These are phyloP conservation scores for Datura wrightii DNA, from an alignment of 257 asterid genomes.

Conservation along the genomic window DNA sequence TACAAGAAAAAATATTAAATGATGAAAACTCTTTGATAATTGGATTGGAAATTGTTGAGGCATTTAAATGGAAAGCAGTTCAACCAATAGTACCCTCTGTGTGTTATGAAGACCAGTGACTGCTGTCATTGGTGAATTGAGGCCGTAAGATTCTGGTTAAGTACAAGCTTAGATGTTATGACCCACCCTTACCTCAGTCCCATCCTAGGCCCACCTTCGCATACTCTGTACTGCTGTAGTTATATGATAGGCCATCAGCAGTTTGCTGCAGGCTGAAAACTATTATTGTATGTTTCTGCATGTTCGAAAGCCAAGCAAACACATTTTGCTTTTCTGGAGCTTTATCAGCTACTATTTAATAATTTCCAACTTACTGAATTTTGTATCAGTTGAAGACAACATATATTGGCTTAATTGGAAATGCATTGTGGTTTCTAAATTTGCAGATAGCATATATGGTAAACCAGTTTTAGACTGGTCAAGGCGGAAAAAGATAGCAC, in stretches of 20 bases:
- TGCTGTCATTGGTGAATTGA: not conserved
- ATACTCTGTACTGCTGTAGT: not conserved
- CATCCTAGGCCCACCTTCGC: not conserved
- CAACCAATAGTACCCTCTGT: not conserved
- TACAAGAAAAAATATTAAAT: not conserved
- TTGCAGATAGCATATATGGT: conserved; percentile 68
- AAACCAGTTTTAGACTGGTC: conserved; percentile 87
- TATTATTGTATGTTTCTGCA: conserved; percentile 15
- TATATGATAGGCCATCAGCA: conserved; percentile 2
- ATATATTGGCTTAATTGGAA: not conserved
- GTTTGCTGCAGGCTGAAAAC: not conserved
- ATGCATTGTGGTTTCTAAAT: not conserved
- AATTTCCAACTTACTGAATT: conserved; percentile 1
- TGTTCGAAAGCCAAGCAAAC: not conserved
- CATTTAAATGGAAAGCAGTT: not conserved
- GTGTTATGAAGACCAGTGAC: not conserved
- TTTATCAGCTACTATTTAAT: not conserved
- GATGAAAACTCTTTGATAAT: not conserved
- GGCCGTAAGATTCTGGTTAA: not conserved
- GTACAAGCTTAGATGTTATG: not conserved
- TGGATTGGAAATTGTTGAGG: not conserved
- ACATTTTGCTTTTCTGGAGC: not conserved
- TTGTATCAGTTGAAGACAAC: not conserved
- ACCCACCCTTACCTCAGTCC: not conserved
- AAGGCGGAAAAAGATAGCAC: conserved; percentile 74